A percentile compares a stretch with the other conserved stretches of the same genome.
phyloP scores from a whole-genome alignment of 768 basidiomycete species.

The Trametes cingulata region DNA sequence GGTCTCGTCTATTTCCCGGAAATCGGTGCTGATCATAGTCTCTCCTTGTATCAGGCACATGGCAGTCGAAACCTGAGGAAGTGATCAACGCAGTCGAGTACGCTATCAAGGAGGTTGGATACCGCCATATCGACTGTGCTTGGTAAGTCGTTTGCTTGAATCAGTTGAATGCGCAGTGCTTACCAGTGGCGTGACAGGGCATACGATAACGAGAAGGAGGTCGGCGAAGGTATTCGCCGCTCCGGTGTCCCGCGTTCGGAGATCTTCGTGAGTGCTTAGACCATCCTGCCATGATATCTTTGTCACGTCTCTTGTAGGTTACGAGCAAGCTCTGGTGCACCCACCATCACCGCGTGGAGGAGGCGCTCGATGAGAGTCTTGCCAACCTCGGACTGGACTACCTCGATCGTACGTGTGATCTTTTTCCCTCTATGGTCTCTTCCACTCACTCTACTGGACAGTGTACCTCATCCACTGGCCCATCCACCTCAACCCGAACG shows the following conservation, averaged over 20 bases:
- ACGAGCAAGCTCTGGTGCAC: slow-evolving; percentile 74
- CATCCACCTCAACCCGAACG: slow-evolving; percentile 67
- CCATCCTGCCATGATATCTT: not conserved
- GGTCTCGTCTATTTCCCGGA: not conserved
- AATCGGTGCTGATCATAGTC: slow-evolving; percentile 6
- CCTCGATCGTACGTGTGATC: slow-evolving; percentile 63
- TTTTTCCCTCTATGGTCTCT: not conserved
- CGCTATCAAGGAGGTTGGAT: slow-evolving; percentile 73
- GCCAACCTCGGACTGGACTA: slow-evolving; percentile 82
- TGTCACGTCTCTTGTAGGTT: slow-evolving; percentile 41
- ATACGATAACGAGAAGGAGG: slow-evolving; percentile 79
- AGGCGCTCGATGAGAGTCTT: slow-evolving; percentile 73
- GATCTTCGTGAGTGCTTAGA: slow-evolving; percentile 51
- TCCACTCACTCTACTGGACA: slow-evolving; percentile 16
- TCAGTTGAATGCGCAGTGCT: not conserved
- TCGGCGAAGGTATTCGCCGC: slow-evolving; percentile 76
- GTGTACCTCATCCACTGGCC: slow-evolving; percentile 84
- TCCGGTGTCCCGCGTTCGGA: slow-evolving; percentile 79
- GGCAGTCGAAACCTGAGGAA: slow-evolving; percentile 76
- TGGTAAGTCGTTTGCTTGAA: slow-evolving; percentile 33
- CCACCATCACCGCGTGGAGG: slow-evolving; percentile 70
- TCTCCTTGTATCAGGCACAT: slow-evolving; percentile 62
- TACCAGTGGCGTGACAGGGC: slow-evolving; percentile 38
- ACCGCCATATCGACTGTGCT: slow-evolving; percentile 77
- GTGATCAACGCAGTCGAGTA: slow-evolving; percentile 69